phyloP scores from a whole-genome alignment of 2,329 filamentous ascomycete genomes.

The Fonsecaea pedrosoi region DNA sequence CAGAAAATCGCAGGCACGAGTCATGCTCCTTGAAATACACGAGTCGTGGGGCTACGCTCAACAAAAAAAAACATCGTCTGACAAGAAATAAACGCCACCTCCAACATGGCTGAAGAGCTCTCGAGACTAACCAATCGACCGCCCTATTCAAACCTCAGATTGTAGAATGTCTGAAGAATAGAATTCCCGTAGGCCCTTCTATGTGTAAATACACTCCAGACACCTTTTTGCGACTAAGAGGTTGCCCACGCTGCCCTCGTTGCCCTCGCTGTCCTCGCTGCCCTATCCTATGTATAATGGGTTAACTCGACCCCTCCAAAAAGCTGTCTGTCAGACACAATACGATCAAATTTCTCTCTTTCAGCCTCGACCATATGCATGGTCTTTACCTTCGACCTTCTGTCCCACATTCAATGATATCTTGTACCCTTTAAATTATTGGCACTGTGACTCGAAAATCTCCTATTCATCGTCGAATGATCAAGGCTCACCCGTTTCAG shows the following conservation, averaged over 20 bases:
- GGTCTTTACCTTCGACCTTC: neutral
- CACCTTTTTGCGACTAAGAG: neutral
- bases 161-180: neutral
- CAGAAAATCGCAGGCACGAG: slow-evolving; percentile 10
- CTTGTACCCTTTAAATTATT: neutral
- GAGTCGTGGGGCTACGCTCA: neutral
- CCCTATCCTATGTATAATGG: neutral
- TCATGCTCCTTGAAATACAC: slow-evolving; percentile 6
- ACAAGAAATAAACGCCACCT: neutral
- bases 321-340: neutral
- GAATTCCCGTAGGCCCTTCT: neutral
- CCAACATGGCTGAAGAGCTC: neutral
- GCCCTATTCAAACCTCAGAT: neutral
- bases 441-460: neutral
- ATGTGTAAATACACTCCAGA: too few species aligned
- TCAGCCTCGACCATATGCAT: neutral
- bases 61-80: neutral
- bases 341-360: neutral
- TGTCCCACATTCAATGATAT: neutral
- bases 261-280: too few species aligned
- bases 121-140: neutral
- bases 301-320: neutral
- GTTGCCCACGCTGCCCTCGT: neutral
- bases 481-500: neutral
- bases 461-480: neutral